phyloP scores from a whole-genome alignment of 1,139 yeast genomes.

The Pichia inconspicua region DNA sequence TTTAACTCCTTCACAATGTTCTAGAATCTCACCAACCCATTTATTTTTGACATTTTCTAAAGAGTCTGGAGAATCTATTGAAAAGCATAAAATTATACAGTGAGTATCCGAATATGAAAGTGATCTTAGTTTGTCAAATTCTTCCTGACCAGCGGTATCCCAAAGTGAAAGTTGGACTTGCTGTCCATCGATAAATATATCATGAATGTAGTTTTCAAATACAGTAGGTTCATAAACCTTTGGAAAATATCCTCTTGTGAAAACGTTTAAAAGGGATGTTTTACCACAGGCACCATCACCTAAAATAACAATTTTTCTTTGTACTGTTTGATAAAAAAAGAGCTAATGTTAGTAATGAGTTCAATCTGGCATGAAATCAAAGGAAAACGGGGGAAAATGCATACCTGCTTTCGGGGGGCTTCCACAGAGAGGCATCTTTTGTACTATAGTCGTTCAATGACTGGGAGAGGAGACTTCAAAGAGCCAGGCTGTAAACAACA shows the following conservation, averaged over 20 bases:
- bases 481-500: background rate
- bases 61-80: slow-evolving; percentile 91
- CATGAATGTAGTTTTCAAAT: slow-evolving; percentile 95
- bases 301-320: slow-evolving; percentile 87
- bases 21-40: slow-evolving; percentile 96
- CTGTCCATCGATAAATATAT: slow-evolving; percentile 90
- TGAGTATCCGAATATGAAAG: slow-evolving; percentile 91
- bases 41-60: slow-evolving; percentile 88
- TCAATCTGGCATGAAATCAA: background rate
- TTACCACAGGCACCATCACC: slow-evolving; percentile 98
- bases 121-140: slow-evolving; percentile 86
- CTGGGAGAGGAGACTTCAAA: background rate
- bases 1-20: slow-evolving; percentile 94
- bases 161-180: slow-evolving; percentile 88
- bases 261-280: slow-evolving; percentile 86
- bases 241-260: slow-evolving; percentile 95
- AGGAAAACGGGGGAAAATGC: slow-evolving; percentile 20
- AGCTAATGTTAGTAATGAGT: background rate
- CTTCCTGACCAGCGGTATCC: slow-evolving; percentile 99
- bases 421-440: slow-evolving; percentile 64
- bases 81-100: slow-evolving; percentile 92
- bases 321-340: slow-evolving; percentile 32
- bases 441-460: background rate
- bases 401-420: slow-evolving; percentile 55
- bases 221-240: slow-evolving; percentile 98